These are phyloP conservation scores for Linnemannia schmuckeri DNA, from an alignment of 192 early-diverging fungal species.

Conservation along the genomic window DNA sequence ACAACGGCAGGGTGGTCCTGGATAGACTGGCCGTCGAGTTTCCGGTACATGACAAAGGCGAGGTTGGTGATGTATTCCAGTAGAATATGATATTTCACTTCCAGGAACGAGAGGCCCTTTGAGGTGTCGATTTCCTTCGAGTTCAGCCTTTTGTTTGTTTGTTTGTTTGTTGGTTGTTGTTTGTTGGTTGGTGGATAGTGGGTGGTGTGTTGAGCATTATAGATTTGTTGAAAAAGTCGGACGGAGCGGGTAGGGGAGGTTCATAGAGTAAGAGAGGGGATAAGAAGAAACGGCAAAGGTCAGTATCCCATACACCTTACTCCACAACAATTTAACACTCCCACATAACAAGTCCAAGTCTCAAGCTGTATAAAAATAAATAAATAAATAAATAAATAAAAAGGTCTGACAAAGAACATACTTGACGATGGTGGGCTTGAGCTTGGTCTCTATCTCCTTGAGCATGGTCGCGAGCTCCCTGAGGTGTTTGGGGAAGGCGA, in stretches of 20 bases:
- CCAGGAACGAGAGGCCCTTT: conserved; percentile 89
- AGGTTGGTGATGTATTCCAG: conserved; percentile 90
- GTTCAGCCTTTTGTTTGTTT: conserved; percentile 47
- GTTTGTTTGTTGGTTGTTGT: neutral
- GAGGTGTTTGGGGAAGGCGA: conserved; percentile 53
- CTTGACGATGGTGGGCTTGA: conserved; percentile 61
- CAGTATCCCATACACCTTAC: neutral
- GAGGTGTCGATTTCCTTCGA: conserved; percentile 73
- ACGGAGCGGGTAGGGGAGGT: too few species aligned
- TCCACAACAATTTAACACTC: too few species aligned
- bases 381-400: neutral
- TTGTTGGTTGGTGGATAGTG: neutral
- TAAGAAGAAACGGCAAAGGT: too few species aligned
- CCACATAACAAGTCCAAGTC: neutral
- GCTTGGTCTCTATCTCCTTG: conserved; percentile 58
- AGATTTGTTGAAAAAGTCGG: neutral
- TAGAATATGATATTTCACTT: conserved; percentile 90
- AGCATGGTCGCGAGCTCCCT: conserved; percentile 59
- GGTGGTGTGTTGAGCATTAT: neutral
- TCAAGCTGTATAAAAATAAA: too few species aligned
- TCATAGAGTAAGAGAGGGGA: too few species aligned
- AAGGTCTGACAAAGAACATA: conserved; percentile 13
- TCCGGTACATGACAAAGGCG: conserved; percentile 79
- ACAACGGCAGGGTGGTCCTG: conserved; percentile 72
- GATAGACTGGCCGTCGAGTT: conserved; percentile 80